Evolutionary conservation across 73 alveolate genomes (phyloP).

Genomic region (Paramecium biaurelia): DNA sequence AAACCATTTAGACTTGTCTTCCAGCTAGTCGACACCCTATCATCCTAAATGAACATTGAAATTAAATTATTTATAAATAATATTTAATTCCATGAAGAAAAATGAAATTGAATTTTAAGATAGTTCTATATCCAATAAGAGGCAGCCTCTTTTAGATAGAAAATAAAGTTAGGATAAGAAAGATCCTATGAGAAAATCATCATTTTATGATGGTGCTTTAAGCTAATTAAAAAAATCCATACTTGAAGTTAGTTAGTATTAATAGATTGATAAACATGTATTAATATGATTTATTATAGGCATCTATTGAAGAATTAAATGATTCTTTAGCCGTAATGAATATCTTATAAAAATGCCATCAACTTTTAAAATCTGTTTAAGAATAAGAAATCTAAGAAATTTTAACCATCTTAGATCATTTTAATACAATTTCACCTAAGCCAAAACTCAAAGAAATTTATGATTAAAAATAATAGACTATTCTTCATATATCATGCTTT

Average conservation of each 20-base stretch:
- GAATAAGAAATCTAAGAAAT: not conserved
- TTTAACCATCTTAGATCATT: not conserved
- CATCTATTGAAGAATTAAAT: not conserved
- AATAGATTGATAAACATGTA: not conserved
- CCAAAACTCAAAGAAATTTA: not conserved
- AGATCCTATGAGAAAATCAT: not conserved
- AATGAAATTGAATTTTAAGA: conserved; percentile 13
- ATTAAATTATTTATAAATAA: not conserved
- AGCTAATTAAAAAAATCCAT: not conserved
- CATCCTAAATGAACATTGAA: not conserved
- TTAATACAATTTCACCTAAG: not conserved
- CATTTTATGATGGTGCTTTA: not conserved
- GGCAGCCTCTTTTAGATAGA: not conserved
- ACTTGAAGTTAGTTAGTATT: not conserved
- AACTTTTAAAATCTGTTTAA: not conserved
- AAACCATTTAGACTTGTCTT: not conserved
- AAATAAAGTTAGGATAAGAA: not conserved
- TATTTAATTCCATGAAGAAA: not conserved
- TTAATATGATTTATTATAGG: not conserved
- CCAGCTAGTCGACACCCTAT: not conserved
- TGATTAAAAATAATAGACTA: conserved; percentile 55
- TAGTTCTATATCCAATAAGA: not conserved
- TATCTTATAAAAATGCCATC: not conserved
- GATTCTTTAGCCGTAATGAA: not conserved
- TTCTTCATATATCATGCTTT: conserved; percentile 75